phyloP scores from a whole-genome alignment of 495 filamentous ascomycete species.

The Entonaema liquescens region DNA sequence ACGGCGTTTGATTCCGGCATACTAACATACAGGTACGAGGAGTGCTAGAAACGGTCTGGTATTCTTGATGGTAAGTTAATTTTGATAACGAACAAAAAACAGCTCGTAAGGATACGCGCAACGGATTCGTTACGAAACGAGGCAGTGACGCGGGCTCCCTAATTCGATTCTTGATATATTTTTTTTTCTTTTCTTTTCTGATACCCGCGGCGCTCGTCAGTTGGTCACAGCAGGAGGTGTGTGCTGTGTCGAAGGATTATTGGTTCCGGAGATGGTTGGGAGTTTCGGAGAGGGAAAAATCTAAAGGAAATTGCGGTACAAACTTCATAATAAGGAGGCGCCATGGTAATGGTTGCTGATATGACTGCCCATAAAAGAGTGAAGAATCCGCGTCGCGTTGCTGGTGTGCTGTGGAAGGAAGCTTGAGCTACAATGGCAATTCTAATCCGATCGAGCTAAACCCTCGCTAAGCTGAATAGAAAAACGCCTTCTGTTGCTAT shows the following conservation, averaged over 20 bases:
- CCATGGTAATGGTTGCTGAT: constrained; percentile 8
- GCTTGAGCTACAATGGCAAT: neutral
- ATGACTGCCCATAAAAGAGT: constrained; percentile 8
- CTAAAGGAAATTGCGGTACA: neutral
- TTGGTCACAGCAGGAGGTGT: constrained; percentile 16
- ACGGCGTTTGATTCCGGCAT: constrained; percentile 13
- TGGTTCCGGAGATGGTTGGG: constrained; percentile 8
- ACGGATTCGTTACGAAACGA: neutral
- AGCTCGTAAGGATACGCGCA: constrained; percentile 14
- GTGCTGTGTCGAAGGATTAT: neutral
- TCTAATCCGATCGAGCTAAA: neutral
- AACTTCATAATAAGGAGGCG: constrained; percentile 15
- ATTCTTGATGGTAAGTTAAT: constrained; percentile 39
- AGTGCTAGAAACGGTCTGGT: constrained; percentile 15
- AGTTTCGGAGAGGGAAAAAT: constrained; percentile 37
- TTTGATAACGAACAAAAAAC: constrained; percentile 15
- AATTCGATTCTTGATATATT: constrained; percentile 6
- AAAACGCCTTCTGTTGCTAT: neutral
- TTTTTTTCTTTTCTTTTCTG: constrained; percentile 23
- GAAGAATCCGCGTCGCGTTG: neutral
- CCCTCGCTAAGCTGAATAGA: neutral
- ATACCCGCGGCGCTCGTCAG: constrained; percentile 35
- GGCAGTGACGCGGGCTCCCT: constrained; percentile 3
- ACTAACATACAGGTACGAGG: constrained; percentile 41
- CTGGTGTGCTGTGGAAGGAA: neutral